Evolutionary conservation across 805 yeast species (phyloP).

Genomic region (Starmerella vitae): DNA sequence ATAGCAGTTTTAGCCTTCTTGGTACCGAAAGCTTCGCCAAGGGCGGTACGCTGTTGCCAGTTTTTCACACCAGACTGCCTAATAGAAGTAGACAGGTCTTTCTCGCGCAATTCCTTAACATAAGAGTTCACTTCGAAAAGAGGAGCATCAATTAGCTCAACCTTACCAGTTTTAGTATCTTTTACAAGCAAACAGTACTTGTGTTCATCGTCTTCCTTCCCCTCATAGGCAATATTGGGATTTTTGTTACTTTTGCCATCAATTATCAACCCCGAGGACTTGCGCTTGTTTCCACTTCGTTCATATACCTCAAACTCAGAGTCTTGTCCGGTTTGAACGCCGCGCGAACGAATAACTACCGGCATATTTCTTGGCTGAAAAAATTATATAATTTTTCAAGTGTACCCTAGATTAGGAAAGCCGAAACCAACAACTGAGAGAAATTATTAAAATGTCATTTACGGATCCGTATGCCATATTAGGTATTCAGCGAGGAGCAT

Average conservation of each 20-base stretch:
- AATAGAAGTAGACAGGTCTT: conserved; percentile 47
- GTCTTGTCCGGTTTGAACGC: conserved; percentile 43
- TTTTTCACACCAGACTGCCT: conserved; percentile 38
- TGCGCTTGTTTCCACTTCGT: conserved; percentile 31
- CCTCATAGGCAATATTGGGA: conserved; percentile 59
- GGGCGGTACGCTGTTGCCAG: conserved; percentile 56
- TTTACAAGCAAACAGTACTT: conserved; percentile 65
- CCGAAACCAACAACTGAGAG: neutral
- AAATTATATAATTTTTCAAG: conserved; percentile 4
- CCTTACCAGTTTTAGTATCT: conserved; percentile 49
- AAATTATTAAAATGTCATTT: conserved; percentile 3
- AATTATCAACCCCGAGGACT: conserved; percentile 23
- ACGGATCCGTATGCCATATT: conserved; percentile 41
- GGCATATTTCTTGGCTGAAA: conserved; percentile 10
- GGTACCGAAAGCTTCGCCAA: conserved; percentile 96
- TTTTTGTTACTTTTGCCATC: conserved; percentile 55
- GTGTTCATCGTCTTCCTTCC: conserved; percentile 30
- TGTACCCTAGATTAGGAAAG: no score
- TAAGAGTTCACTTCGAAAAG: conserved; percentile 49
- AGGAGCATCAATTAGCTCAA: conserved; percentile 55
- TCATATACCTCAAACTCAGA: conserved; percentile 50
- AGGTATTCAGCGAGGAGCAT: conserved; percentile 32
- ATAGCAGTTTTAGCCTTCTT: conserved; percentile 90
- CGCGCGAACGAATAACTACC: conserved; percentile 69
- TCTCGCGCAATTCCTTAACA: conserved; percentile 46